phyloP scores from a whole-genome alignment of 2,329 filamentous ascomycete genomes.

The Grosmannia clavigera region DNA sequence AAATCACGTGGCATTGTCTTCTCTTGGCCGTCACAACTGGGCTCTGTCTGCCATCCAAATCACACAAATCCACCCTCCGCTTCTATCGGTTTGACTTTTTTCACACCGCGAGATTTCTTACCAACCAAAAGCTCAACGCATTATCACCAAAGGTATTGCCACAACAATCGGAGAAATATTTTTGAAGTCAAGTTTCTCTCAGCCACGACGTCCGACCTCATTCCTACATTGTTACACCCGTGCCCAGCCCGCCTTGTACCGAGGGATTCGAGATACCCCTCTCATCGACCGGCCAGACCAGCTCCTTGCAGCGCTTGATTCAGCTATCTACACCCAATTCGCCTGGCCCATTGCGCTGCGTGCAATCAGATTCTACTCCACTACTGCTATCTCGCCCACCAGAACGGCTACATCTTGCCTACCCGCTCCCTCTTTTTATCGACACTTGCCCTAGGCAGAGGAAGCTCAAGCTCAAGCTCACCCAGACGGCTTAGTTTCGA shows the following conservation, averaged over 20 bases:
- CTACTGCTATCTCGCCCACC: not conserved
- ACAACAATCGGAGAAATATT: not conserved
- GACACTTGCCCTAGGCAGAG: not conserved
- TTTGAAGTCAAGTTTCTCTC: not conserved
- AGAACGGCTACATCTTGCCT: not conserved
- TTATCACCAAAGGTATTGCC: not conserved
- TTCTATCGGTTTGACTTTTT: not conserved
- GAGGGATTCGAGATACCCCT: not conserved
- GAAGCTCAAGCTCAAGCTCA: not conserved
- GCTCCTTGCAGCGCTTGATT: not conserved
- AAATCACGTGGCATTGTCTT: not conserved
- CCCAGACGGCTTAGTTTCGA: not conserved
- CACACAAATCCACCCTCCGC: not conserved
- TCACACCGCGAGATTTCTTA: not conserved
- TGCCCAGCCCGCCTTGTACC: not conserved
- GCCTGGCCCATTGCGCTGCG: not conserved
- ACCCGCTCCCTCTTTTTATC: not conserved
- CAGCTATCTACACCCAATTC: not conserved
- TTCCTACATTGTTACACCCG: not conserved
- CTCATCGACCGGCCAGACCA: not conserved
- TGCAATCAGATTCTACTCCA: not conserved
- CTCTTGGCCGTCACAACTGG: not conserved
- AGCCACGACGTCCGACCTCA: not conserved
- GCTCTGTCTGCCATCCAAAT: not conserved
- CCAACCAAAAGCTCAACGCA: not conserved